phyloP scores from a whole-genome alignment of 192 early-diverging fungal genomes.

The Spinellus fusiger region DNA sequence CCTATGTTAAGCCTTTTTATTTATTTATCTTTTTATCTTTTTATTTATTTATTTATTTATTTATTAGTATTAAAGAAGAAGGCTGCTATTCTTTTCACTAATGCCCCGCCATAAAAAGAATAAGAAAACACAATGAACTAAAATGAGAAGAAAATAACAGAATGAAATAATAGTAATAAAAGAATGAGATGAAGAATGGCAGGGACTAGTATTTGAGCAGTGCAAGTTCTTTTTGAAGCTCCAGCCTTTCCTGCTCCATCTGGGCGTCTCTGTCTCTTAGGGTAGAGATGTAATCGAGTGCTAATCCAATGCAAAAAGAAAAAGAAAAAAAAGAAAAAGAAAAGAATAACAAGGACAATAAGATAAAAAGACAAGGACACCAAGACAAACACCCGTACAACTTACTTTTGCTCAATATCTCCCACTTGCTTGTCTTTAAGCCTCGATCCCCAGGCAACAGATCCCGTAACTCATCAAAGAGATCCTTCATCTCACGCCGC shows the following conservation, averaged over 20 bases:
- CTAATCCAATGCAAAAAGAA: constrained; percentile 18
- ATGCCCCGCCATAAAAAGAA: too few relatives aligned
- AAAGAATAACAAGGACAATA: background rate
- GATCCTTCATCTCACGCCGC: constrained; percentile 83
- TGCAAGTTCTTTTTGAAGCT: constrained; percentile 6
- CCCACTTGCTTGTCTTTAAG: constrained; percentile 85
- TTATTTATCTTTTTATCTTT: background rate
- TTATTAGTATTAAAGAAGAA: background rate
- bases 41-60: background rate
- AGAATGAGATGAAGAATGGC: background rate
- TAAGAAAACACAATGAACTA: background rate
- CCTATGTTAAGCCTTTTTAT: too few relatives aligned
- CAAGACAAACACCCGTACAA: background rate
- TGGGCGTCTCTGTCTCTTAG: constrained; percentile 40
- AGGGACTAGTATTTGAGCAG: background rate
- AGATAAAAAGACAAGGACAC: background rate
- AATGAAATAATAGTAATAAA: background rate
- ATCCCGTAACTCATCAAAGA: constrained; percentile 80
- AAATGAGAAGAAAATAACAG: background rate
- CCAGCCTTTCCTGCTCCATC: constrained; percentile 31
- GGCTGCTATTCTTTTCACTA: too few relatives aligned
- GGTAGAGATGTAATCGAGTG: constrained; percentile 44
- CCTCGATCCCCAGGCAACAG: constrained; percentile 71
- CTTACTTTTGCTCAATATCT: constrained; percentile 77
- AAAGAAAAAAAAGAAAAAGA: background rate